These are phyloP conservation scores for Trichoderma lentiforme DNA, from an alignment of 2,329 filamentous ascomycete species.

Conservation along the genomic window DNA sequence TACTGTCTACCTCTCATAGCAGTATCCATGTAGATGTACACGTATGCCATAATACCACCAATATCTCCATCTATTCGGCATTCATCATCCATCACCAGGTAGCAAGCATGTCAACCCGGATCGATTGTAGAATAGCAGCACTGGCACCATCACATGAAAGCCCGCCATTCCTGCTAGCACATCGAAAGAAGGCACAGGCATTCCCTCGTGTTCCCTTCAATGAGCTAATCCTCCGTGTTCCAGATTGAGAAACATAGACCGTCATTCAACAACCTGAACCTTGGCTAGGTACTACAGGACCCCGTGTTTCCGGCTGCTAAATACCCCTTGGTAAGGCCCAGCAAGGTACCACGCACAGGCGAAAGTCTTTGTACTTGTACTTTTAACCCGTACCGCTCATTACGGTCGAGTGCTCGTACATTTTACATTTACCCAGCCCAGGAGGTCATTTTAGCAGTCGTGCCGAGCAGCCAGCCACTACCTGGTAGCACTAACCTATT, in stretches of 20 bases:
- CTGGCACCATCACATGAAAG: not conserved
- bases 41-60: not conserved
- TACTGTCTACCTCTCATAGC: not conserved
- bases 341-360: not conserved
- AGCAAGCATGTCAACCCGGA: not conserved
- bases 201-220: not conserved
- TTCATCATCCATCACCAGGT: not conserved
- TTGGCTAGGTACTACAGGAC: not conserved
- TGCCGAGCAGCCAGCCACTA: not conserved
- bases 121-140: not conserved
- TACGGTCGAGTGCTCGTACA: not conserved
- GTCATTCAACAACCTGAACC: not conserved
- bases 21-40: not conserved
- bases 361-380: not conserved
- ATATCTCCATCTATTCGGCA: not conserved
- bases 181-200: not conserved
- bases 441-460: not conserved
- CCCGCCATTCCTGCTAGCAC: not conserved
- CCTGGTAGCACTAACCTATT: not conserved
- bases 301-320: slow-evolving; percentile 1
- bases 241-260: not conserved
- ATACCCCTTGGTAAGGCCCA: not conserved
- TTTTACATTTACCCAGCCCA: not conserved
- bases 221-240: not conserved
- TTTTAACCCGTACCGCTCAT: not conserved